Evolutionary conservation across 1,139 yeast species (phyloP).

Genomic region (Pichia sp.): DNA sequence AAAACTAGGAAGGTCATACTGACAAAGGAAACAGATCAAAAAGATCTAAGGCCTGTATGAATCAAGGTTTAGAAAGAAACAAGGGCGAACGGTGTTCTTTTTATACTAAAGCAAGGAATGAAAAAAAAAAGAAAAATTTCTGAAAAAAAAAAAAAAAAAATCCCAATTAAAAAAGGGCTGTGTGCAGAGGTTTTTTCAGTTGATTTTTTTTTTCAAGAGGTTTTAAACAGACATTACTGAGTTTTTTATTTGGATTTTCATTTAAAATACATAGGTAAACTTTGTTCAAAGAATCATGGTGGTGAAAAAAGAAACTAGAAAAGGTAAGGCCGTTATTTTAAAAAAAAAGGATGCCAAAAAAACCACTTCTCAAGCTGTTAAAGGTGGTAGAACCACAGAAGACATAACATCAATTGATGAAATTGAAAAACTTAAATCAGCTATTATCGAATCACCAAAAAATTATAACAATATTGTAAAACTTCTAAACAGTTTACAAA

Average conservation of each 20-base stretch:
- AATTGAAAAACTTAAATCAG: slow-evolving; percentile 32
- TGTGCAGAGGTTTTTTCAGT: slow-evolving; percentile 7
- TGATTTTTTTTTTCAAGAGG: neutral
- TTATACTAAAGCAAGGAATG: neutral
- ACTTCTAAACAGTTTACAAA: slow-evolving; percentile 37
- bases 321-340: neutral
- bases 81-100: neutral
- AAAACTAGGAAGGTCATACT: slow-evolving; percentile 33
- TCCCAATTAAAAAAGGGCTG: neutral
- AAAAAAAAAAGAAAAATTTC: neutral
- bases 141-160: neutral
- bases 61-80: neutral
- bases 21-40: slow-evolving; percentile 17
- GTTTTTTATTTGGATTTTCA: no score
- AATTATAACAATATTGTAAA: slow-evolving; percentile 48
- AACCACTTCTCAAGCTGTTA: slow-evolving; percentile 4
- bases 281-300: neutral
- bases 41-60: slow-evolving; percentile 3
- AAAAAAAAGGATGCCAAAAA: neutral
- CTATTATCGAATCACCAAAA: slow-evolving; percentile 37
- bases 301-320: neutral
- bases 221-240: neutral
- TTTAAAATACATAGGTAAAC: no score
- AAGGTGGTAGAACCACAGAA: slow-evolving; percentile 3
- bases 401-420: slow-evolving; percentile 26